These are phyloP conservation scores for Wickerhamiella infanticola DNA, from an alignment of 1,139 yeast genomes.

Conservation along the genomic window DNA sequence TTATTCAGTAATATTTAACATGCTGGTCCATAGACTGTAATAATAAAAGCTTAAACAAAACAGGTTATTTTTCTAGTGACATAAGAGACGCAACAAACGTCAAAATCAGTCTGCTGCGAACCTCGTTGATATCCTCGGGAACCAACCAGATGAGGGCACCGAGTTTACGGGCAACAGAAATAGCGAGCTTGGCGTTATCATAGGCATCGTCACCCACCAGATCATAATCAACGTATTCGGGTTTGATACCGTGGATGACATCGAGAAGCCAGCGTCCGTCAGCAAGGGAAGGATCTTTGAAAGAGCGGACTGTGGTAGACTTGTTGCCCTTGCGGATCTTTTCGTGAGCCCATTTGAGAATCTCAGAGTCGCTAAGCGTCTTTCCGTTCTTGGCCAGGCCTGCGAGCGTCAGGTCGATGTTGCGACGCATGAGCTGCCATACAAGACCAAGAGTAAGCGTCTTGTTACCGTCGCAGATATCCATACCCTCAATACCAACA, in stretches of 20 bases:
- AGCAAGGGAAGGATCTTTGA: slow-evolving; percentile 64
- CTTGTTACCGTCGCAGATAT: slow-evolving; percentile 86
- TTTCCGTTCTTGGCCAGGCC: slow-evolving; percentile 56
- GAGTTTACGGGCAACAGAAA: slow-evolving; percentile 92
- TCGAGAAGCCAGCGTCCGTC: slow-evolving; percentile 74
- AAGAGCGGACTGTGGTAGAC: slow-evolving; percentile 51
- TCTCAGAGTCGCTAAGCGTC: slow-evolving; percentile 69
- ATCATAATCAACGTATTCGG: slow-evolving; percentile 94
- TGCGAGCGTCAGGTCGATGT: slow-evolving; percentile 70
- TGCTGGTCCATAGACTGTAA: not conserved
- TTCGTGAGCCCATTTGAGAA: slow-evolving; percentile 84
- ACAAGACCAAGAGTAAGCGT: slow-evolving; percentile 86
- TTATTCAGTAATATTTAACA: slow-evolving; percentile 8
- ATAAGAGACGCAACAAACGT: slow-evolving; percentile 92
- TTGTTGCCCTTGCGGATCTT: slow-evolving; percentile 79
- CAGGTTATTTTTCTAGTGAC: slow-evolving; percentile 28
- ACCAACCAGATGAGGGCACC: slow-evolving; percentile 98
- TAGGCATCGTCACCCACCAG: slow-evolving; percentile 78
- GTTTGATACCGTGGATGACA: slow-evolving; percentile 82
- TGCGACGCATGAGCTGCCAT: slow-evolving; percentile 98
- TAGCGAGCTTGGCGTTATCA: slow-evolving; percentile 92
- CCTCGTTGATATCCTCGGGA: slow-evolving; percentile 97
- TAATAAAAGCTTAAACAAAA: not conserved
- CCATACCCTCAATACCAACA: slow-evolving; percentile 97
- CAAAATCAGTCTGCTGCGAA: slow-evolving; percentile 79